These are phyloP conservation scores for Penicillium macrosclerotiorum DNA, from an alignment of 495 filamentous ascomycete genomes.

Conservation along the genomic window DNA sequence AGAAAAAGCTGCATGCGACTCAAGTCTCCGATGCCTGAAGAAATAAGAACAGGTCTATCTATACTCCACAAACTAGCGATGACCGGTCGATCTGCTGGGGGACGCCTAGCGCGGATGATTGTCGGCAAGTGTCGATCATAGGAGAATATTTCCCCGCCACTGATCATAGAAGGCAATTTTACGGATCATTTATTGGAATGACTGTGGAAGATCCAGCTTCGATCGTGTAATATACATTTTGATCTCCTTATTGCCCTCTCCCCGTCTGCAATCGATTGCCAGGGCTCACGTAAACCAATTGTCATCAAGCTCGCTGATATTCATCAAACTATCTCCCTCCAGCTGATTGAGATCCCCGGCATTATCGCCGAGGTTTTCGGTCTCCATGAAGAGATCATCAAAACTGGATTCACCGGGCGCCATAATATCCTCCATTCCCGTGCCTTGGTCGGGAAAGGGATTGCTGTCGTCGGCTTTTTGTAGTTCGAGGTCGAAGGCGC, in stretches of 20 bases:
- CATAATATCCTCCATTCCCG: slow-evolving; percentile 38
- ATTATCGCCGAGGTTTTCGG: slow-evolving; percentile 35
- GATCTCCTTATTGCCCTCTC: background rate
- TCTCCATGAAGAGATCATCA: slow-evolving; percentile 51
- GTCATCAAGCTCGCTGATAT: slow-evolving; percentile 44
- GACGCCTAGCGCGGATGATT: slow-evolving; percentile 6
- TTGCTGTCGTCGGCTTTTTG: slow-evolving; percentile 25
- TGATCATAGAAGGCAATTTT: background rate
- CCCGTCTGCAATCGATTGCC: background rate
- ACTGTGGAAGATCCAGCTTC: no score
- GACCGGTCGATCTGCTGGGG: background rate
- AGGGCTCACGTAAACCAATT: slow-evolving; percentile 41
- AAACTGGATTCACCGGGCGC: slow-evolving; percentile 48
- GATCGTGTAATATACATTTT: background rate
- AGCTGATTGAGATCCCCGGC: slow-evolving; percentile 37
- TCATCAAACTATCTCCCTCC: slow-evolving; percentile 42
- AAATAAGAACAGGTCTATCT: no score
- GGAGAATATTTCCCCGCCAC: slow-evolving; percentile 7
- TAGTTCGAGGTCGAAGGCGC: slow-evolving; percentile 44
- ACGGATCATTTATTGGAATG: background rate
- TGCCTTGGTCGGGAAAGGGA: slow-evolving; percentile 15
- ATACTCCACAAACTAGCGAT: background rate
- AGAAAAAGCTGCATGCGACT: no score
- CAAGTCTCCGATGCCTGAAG: no score
- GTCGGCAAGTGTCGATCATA: slow-evolving; percentile 16